Evolutionary conservation across 2,329 filamentous ascomycete species (phyloP), one percentile per base, ranked within the genome.

Genomic region (Davidsoniella virescens): DNA sequence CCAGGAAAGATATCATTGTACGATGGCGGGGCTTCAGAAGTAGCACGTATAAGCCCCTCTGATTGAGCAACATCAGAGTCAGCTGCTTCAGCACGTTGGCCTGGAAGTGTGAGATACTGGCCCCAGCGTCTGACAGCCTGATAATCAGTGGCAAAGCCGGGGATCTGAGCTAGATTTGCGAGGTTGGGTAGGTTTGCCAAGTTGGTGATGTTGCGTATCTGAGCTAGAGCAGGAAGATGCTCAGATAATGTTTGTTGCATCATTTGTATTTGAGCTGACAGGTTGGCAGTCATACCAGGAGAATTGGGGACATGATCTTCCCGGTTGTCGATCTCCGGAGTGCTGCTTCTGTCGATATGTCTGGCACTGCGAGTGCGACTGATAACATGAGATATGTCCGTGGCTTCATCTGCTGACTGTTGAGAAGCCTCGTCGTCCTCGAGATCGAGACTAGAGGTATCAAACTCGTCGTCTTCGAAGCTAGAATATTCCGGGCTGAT

Each of bases 1-100:
- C 67, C 66, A 1, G 83, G 84, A 61, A 79, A 92, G 25, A 92
- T 75, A 44, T 88, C 85, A 49, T 87, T 80, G 56, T 92, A 92
- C 0, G 85, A 76, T 8, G 85, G 85, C 7, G 84, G 84, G 29
- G 75, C 69, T 3, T 70, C 67, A 47, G 38, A 12, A 12, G 26
- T 16, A 9, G n/a, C 17, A 38, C 44, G 47, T 4, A 10, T 12
- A 44, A 42, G 23, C 17, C 8, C 10, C n/a, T 33, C 20, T 4
- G 42, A 17, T 8, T 47, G 44, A 20, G 5, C 43, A 46, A 16
- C 38, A 20, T 64, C 60, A 26, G 65, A 64, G 14, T 59, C 64
- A 4, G 70, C 64, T 2, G 71, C 68, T 17, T 65, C 72, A 4
- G 76, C 72, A 45, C 73, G 67, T 33, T 68, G 76, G 55, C 80